Base-by-base conservation (phyloP, 2,329 filamentous ascomycete species). In the Pseudocercospora ulei region DNA sequence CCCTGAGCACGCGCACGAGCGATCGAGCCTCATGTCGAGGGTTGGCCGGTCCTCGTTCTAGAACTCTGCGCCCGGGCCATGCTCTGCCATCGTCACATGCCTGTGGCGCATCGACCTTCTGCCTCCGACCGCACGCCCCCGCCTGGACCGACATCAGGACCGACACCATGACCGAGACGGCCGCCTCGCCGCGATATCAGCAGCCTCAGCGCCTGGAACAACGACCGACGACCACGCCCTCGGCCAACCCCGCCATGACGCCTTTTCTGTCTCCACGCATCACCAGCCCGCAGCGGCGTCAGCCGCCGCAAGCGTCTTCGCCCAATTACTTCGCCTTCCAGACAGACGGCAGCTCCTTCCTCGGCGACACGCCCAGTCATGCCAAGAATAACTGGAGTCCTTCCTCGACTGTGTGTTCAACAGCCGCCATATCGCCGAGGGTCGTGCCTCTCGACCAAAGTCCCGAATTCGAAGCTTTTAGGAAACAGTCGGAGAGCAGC, bases 301-400 rank as follows among this genome's bases (percentile, higher is more conserved):
- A 43, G 7, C 33, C 38, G n/a, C 47, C 47, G 16, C 38, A 44
- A 12, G 47, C 46, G 11, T 60, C 70, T 14, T 88, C 83, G 57
- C 83, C 85, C 7, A 92, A 87, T 59, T 94, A 94, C 62, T 94
- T 94, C 59, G 82, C 82, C 39, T 74, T 92, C 43, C 68, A 77
- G 18, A 78, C 85, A 42, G 60, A 74, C 12, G 62, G 82, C 45
- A 68, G 72, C 14, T 71, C 77, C 45, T 77, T 79, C 37, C 45
- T 52, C 7, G 50, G 37, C 39, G 49, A 58, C 29, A 47, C 51
- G 5, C 49, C 46, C 2, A 68, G 69, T 20, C 68, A 81, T 46
- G 70, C 77, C 1, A 75, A 75, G 40, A 75, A 76, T 48, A 82
- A 82, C 60, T 88, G 82, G 81, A 82, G 79, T 51, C 73, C 80